Percentiles rank a stretch among this genome's conserved stretches.
Evolutionary conservation across 1,139 yeast species (phyloP).

Genomic region (Suhomyces terraborum): DNA sequence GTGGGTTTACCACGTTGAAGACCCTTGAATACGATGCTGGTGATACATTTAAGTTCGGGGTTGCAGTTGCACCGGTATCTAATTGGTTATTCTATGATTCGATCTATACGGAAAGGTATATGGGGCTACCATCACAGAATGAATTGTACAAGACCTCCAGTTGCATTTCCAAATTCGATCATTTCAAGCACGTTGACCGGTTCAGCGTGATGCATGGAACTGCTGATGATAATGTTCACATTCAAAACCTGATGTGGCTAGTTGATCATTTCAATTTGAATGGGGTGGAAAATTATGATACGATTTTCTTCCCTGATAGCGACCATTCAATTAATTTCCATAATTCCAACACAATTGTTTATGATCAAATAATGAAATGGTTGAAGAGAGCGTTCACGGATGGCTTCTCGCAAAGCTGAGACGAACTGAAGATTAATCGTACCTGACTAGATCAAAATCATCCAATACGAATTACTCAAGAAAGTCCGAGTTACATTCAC

Average conservation of each 20-base stretch:
- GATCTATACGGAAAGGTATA: constrained; percentile 86
- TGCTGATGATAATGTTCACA: constrained; percentile 95
- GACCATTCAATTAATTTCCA: constrained; percentile 82
- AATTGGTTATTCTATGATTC: constrained; percentile 81
- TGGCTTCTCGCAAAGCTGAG: no score
- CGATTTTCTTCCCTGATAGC: constrained; percentile 90
- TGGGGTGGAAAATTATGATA: constrained; percentile 78
- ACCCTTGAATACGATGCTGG: constrained; percentile 75
- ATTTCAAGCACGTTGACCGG: constrained; percentile 53
- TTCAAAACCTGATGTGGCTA: constrained; percentile 79
- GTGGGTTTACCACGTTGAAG: constrained; percentile 78
- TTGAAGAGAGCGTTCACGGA: constrained; percentile 63
- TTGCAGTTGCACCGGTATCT: constrained; percentile 91
- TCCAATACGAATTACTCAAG: no score
- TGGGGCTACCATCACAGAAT: constrained; percentile 68
- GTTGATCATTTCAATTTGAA: constrained; percentile 67
- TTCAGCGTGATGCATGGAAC: constrained; percentile 92
- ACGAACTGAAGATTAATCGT: background rate
- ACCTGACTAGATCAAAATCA: no score
- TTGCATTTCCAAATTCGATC: constrained; percentile 48
- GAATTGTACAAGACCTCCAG: constrained; percentile 47
- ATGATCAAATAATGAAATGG: constrained; percentile 73
- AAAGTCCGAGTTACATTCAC: no score
- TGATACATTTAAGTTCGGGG: constrained; percentile 67
- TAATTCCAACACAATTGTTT: constrained; percentile 75